Percentiles rank a stretch among this genome's conserved stretches.
Conservation (phyloP, 805 yeast species). For the Suhomyces kilbournensis region DNA sequence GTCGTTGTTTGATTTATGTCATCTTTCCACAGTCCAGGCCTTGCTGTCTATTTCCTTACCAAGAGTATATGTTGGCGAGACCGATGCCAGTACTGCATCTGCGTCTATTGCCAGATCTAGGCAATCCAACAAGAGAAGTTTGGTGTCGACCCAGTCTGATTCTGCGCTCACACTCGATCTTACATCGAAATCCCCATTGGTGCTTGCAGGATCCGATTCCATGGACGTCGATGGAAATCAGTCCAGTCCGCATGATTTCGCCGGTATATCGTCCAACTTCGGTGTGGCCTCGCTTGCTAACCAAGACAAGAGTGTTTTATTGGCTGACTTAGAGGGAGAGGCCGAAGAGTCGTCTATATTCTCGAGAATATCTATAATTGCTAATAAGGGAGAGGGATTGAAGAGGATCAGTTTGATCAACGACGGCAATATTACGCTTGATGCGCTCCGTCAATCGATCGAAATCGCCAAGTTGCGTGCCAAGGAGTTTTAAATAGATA, state of each 20-base stretch:
- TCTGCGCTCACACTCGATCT: slow-evolving; percentile 54
- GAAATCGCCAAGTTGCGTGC: slow-evolving; percentile 49
- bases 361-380: slow-evolving; percentile 51
- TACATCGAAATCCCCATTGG: slow-evolving; percentile 33
- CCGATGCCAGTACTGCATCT: slow-evolving; percentile 52
- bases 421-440: slow-evolving; percentile 44
- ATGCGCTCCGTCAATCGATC: slow-evolving; percentile 47
- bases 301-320: slow-evolving; percentile 36
- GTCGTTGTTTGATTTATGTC: slow-evolving; percentile 74
- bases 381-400: slow-evolving; percentile 15
- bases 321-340: slow-evolving; percentile 81
- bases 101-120: slow-evolving; percentile 52
- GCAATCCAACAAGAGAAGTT: slow-evolving; percentile 35
- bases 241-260: slow-evolving; percentile 14
- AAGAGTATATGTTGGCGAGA: slow-evolving; percentile 39
- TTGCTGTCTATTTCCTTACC: slow-evolving; percentile 63
- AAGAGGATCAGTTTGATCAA: slow-evolving; percentile 20
- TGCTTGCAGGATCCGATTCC: slow-evolving; percentile 16
- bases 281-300: slow-evolving; percentile 51
- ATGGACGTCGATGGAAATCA: slow-evolving; percentile 1
- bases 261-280: slow-evolving; percentile 51
- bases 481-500: slow-evolving; percentile 15
- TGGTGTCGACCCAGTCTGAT: slow-evolving; percentile 43
- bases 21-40: slow-evolving; percentile 66
- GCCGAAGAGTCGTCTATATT: slow-evolving; percentile 67